Conservation (phyloP, 2,329 filamentous ascomycete genomes). For the Shiraia sp. region DNA sequence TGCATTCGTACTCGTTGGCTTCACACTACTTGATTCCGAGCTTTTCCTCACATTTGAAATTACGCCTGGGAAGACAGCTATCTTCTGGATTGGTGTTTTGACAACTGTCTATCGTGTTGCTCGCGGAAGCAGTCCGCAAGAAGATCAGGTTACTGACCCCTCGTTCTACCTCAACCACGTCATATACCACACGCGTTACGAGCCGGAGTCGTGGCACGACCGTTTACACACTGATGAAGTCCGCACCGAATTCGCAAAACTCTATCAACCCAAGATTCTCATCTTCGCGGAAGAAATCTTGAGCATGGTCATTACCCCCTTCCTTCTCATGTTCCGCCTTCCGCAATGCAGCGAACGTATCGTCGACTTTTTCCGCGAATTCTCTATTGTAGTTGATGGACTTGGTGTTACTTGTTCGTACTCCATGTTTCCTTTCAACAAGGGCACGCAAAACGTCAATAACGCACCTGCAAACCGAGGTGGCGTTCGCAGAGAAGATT, state of each 20-base stretch:
- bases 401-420: slow-evolving; percentile 96
- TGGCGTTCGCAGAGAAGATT: slow-evolving; percentile 53
- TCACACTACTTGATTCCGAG: slow-evolving; percentile 87
- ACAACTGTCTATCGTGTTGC: slow-evolving; percentile 82
- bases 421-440: slow-evolving; percentile 96
- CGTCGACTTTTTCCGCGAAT: slow-evolving; percentile 97
- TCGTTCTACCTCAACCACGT: slow-evolving; percentile 87
- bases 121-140: slow-evolving; percentile 76
- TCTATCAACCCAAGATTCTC: slow-evolving; percentile 90
- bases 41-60: slow-evolving; percentile 91
- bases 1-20: slow-evolving; percentile 80
- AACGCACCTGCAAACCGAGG: slow-evolving; percentile 49
- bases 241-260: slow-evolving; percentile 81
- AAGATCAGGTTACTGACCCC: slow-evolving; percentile 91
- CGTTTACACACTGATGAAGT: slow-evolving; percentile 94
- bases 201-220: slow-evolving; percentile 84
- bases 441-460: slow-evolving; percentile 61
- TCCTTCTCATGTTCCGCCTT: slow-evolving; percentile 83
- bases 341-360: slow-evolving; percentile 89
- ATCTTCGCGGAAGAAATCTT: slow-evolving; percentile 93
- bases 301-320: slow-evolving; percentile 88
- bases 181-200: slow-evolving; percentile 90
- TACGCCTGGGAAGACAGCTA: slow-evolving; percentile 80
- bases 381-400: slow-evolving; percentile 95
- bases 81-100: slow-evolving; percentile 88